Evolutionary conservation across 2,329 filamentous ascomycete species (phyloP).

Genomic region (Hymenoscyphus occultus): DNA sequence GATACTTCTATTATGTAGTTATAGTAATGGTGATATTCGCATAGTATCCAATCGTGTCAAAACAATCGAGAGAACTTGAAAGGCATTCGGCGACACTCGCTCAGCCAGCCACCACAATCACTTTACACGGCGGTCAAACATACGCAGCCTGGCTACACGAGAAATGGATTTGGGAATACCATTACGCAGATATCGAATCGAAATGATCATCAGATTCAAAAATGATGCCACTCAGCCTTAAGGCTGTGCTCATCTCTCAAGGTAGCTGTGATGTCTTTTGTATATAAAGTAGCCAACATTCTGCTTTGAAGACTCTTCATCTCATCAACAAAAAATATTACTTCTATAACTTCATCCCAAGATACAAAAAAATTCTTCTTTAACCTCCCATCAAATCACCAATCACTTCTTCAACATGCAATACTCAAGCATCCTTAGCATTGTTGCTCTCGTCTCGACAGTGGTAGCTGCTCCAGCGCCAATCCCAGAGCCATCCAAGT

Average conservation of each 20-base stretch:
- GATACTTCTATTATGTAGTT: neutral
- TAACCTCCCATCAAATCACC: neutral
- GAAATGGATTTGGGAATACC: neutral
- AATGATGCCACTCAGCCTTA: conserved; percentile 5
- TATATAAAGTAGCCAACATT: conserved; percentile 4
- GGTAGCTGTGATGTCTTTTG: neutral
- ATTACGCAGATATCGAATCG: neutral
- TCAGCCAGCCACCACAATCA: conserved; percentile 1
- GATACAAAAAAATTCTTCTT: neutral
- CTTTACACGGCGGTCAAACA: neutral
- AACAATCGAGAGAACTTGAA: neutral
- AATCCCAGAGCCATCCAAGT: neutral
- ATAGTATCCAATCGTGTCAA: neutral
- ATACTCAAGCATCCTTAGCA: conserved; percentile 20
- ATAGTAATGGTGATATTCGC: neutral
- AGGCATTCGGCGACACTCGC: neutral
- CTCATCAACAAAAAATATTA: neutral
- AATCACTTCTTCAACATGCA: conserved; percentile 23
- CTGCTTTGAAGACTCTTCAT: neutral
- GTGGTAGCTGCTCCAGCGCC: conserved; percentile 20
- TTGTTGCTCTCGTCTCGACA: conserved; percentile 22
- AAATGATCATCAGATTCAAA: neutral
- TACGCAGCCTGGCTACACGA: neutral
- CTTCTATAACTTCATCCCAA: neutral
- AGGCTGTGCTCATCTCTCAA: neutral